A percentile compares a stretch with the other conserved stretches of the same genome.
These are phyloP conservation scores for Corylus americana DNA, from an alignment of 306 rosid genomes.

Conservation along the genomic window DNA sequence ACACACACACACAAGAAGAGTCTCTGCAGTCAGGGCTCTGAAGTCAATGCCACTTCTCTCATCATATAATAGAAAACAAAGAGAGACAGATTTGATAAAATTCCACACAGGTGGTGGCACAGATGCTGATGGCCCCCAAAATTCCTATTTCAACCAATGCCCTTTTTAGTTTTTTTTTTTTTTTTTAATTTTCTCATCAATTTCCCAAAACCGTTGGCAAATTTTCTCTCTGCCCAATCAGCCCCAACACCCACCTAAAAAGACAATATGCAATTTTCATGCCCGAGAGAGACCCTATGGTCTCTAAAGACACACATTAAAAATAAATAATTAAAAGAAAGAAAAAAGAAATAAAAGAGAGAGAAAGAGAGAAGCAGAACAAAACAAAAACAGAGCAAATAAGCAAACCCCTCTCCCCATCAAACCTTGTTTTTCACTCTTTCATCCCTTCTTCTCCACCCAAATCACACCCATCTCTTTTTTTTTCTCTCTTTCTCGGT, in stretches of 20 bases:
- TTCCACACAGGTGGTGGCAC: conserved; percentile 33
- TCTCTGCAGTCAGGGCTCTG: conserved; percentile 38
- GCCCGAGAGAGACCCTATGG: not conserved
- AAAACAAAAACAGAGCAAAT: conserved; percentile 47
- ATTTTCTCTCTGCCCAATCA: conserved; percentile 40
- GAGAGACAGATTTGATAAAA: conserved; percentile 8
- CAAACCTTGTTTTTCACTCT: conserved; percentile 66
- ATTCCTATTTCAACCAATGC: conserved; percentile 41
- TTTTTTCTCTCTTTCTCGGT: conserved; percentile 6
- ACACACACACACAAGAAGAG: conserved; percentile 15
- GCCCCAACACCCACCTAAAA: conserved; percentile 14
- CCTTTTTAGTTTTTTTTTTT: not conserved
- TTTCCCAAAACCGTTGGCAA: conserved; percentile 30
- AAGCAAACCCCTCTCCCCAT: conserved; percentile 34
- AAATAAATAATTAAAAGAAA: conserved; percentile 28
- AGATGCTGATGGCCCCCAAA: conserved; percentile 32
- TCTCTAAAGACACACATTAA: not conserved
- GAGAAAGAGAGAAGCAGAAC: conserved; percentile 22
- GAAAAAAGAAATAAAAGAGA: conserved; percentile 21
- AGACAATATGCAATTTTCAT: not conserved
- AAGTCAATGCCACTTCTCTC: conserved; percentile 54
- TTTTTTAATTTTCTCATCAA: conserved; percentile 16
- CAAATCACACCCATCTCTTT: conserved; percentile 31
- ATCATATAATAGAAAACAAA: not conserved
- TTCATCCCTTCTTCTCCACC: conserved; percentile 35